Conservation (phyloP, 1,284 basidiomycete genomes). For the Meripilus lineatus region DNA sequence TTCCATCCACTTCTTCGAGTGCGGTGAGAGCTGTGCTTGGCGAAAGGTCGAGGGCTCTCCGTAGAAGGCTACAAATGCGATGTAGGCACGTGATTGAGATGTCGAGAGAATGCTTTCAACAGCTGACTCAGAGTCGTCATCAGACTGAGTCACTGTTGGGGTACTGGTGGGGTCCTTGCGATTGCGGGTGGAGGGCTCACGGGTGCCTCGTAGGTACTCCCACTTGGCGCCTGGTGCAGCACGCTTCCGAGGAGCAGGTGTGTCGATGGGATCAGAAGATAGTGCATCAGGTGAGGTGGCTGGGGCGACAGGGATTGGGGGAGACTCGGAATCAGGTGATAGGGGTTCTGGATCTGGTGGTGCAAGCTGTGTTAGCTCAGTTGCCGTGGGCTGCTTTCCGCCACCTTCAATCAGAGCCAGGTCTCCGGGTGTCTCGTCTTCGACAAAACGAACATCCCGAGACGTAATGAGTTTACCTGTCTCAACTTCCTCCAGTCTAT, state of each 20-base stretch:
- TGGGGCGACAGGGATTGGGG: not conserved
- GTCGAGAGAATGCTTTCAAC: too few species aligned
- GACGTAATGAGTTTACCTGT: not conserved
- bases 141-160: too few species aligned
- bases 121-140: too few species aligned
- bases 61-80: not conserved
- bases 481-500: not conserved
- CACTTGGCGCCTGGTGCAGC: not conserved
- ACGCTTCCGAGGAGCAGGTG: not conserved
- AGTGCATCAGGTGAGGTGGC: not conserved
- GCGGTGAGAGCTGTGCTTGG: conserved; percentile 9
- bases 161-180: not conserved
- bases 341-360: not conserved
- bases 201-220: not conserved
- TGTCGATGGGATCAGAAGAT: not conserved
- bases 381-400: not conserved
- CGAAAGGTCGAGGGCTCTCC: not conserved
- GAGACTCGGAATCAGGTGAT: too few species aligned
- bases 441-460: not conserved
- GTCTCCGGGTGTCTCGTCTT: not conserved
- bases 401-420: not conserved
- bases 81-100: too few species aligned
- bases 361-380: not conserved
- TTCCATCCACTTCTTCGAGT: conserved; percentile 14
- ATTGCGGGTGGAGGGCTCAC: not conserved